Evolutionary conservation across 495 filamentous ascomycete genomes (phyloP), one percentile per base, ranked within the genome.

Genomic region (Pseudomonodictys pantanalensis): DNA sequence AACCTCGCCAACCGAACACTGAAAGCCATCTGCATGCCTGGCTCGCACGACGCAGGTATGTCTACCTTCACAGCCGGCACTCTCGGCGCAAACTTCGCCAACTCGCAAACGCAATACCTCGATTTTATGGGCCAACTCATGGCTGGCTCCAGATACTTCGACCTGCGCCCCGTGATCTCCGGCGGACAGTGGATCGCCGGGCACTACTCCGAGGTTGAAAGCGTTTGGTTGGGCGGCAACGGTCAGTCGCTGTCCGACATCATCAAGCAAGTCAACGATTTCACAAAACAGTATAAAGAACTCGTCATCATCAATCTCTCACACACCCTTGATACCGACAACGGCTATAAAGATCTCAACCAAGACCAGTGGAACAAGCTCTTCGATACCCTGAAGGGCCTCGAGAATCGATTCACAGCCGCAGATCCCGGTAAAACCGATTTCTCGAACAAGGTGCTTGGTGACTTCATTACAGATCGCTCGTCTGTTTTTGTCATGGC

Each of bases 11-110:
- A 65, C 32, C 58, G 60, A 24, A 64, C 56, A 15, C 55, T 68
- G 2, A 57, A 58, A 29, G 52, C 65, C 2, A 64, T 68, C 29
- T 53, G 41, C 29, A 68, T 68, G 61, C 65, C 65, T 9, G 65
- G 65, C 0, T 53, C 46, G n/a, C 65, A 68, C 26, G 65, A 68
- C 42, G 60, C 65, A 10, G 65, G 65, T 7, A 68, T 68, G 61
- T 51, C 28, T 4, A 44, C 52, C 1, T 63, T 49, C 35, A 58
- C 29, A 1, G 51, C 60, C 1, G 59, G 59, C 44, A 65, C 61
- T 1, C 29, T 56, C 15, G 60, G 60, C 9, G 65, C 62, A 12
- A 58, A 60, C 29, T 60, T 55, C 23, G 52, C 46, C 12, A 68
- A 68, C 28, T 65, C 56, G 3, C 54, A 63, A 24, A 39, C 65